A percentile compares a stretch with the other conserved stretches of the same genome.
phyloP scores from a whole-genome alignment of 1,284 basidiomycete genomes.

The Boletellus deceptivus region DNA sequence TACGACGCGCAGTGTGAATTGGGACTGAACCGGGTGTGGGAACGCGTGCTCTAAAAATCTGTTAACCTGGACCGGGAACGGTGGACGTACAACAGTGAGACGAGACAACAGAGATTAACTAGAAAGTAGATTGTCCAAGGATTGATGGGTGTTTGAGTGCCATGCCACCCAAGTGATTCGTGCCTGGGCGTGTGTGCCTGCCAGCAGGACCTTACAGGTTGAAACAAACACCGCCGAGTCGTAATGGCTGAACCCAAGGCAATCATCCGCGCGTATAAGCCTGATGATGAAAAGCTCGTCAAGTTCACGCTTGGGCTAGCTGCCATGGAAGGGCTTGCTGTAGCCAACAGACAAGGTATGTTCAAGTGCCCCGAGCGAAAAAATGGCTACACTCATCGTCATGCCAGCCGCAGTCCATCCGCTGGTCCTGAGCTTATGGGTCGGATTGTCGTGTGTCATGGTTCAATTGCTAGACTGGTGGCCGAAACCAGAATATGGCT shows the following conservation, averaged over 20 bases:
- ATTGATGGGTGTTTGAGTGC: no score
- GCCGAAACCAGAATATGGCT: slow-evolving; percentile 47
- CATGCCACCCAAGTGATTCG: no score
- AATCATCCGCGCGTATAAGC: slow-evolving; percentile 53
- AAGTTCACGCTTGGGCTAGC: slow-evolving; percentile 68
- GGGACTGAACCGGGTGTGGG: no score
- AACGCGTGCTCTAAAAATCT: no score
- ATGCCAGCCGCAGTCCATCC: slow-evolving; percentile 60
- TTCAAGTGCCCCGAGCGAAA: neutral
- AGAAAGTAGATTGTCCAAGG: no score
- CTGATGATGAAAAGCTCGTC: slow-evolving; percentile 54
- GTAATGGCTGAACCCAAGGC: slow-evolving; percentile 35
- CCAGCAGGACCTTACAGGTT: neutral
- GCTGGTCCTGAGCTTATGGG: slow-evolving; percentile 56
- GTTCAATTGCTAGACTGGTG: slow-evolving; percentile 64
- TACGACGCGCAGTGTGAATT: no score
- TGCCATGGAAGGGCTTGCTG: slow-evolving; percentile 67
- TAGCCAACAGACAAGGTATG: slow-evolving; percentile 65
- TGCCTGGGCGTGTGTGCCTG: no score
- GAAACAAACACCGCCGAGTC: neutral
- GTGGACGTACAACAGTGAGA: no score
- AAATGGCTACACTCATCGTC: neutral
- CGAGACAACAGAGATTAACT: no score
- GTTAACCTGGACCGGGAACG: no score
- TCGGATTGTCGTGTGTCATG: slow-evolving; percentile 55